A percentile compares a stretch with the other conserved stretches of the same genome.
Evolutionary conservation across 371 early-diverging fungal species (phyloP).

Genomic region (Zancudomyces culisetae): DNA sequence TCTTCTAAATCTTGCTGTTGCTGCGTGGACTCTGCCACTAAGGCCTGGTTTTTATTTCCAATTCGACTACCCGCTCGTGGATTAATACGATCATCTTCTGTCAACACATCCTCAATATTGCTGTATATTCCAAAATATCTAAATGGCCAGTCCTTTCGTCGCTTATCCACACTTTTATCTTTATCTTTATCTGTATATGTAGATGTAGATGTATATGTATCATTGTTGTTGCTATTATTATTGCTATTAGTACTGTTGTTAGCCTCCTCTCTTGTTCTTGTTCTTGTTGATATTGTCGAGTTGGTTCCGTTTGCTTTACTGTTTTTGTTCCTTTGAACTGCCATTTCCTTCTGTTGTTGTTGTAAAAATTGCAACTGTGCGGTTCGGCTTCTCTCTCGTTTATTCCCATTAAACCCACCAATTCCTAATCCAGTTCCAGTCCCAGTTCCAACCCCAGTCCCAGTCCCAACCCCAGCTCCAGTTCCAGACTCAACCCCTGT

Average conservation of each 20-base stretch:
- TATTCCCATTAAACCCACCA: too few relatives aligned
- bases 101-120: conserved; percentile 34
- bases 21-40: conserved; percentile 12
- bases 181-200: background rate
- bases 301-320: background rate
- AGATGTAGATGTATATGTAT: background rate
- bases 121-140: conserved; percentile 70
- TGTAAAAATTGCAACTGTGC: too few relatives aligned
- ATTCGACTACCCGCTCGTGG: conserved; percentile 62
- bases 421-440: too few relatives aligned
- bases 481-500: background rate
- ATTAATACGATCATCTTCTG: conserved; percentile 58
- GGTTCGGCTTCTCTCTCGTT: background rate
- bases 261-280: too few relatives aligned
- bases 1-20: background rate
- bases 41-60: conserved; percentile 59
- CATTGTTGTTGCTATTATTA: background rate
- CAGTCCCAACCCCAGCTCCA: background rate
- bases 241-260: background rate
- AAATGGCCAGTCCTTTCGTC: conserved; percentile 48
- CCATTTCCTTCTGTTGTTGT: too few relatives aligned
- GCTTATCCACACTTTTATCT: background rate
- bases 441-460: background rate
- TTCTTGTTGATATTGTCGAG: too few relatives aligned
- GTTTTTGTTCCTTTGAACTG: background rate